Percentiles rank a stretch among this genome's conserved stretches.
Evolutionary conservation across 345 rosid species (phyloP).

Genomic region (Moringa oleifera): DNA sequence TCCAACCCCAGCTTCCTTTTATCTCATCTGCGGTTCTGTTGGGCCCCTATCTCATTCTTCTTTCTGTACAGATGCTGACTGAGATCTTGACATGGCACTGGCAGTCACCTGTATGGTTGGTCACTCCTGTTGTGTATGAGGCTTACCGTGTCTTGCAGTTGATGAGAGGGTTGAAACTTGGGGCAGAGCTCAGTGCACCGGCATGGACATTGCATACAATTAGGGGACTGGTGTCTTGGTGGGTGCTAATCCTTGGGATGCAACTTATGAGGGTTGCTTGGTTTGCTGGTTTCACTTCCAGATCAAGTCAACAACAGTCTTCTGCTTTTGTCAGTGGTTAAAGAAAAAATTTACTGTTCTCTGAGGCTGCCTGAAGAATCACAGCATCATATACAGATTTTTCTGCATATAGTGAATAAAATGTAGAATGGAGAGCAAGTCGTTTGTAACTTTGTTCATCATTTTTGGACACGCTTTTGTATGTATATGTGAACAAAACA

Average conservation of each 20-base stretch:
- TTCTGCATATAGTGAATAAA: too few species aligned
- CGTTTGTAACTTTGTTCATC: too few species aligned
- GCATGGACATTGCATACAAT: conserved; percentile 73
- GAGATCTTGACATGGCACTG: conserved; percentile 92
- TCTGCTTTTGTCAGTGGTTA: too few species aligned
- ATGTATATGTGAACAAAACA: too few species aligned
- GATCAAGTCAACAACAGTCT: conserved; percentile 12
- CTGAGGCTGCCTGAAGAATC: too few species aligned
- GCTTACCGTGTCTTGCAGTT: conserved; percentile 72
- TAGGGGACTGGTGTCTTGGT: conserved; percentile 86
- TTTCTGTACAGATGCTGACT: conserved; percentile 71
- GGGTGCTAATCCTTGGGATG: conserved; percentile 50
- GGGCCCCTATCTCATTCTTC: conserved; percentile 80
- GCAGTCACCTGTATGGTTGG: conserved; percentile 91
- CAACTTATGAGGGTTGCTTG: conserved; percentile 80
- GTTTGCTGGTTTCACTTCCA: conserved; percentile 83
- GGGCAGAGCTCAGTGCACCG: conserved; percentile 67
- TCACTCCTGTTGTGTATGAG: conserved; percentile 87
- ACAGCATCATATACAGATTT: too few species aligned
- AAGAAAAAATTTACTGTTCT: too few species aligned
- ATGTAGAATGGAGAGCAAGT: too few species aligned
- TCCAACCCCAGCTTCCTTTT: conserved; percentile 62
- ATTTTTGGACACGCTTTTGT: too few species aligned
- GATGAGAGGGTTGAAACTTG: conserved; percentile 83
- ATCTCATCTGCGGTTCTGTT: conserved; percentile 59